Evolutionary conservation across 768 basidiomycete genomes (phyloP), one percentile per base, ranked within the genome.

Genomic region (Boletus fagicola): DNA sequence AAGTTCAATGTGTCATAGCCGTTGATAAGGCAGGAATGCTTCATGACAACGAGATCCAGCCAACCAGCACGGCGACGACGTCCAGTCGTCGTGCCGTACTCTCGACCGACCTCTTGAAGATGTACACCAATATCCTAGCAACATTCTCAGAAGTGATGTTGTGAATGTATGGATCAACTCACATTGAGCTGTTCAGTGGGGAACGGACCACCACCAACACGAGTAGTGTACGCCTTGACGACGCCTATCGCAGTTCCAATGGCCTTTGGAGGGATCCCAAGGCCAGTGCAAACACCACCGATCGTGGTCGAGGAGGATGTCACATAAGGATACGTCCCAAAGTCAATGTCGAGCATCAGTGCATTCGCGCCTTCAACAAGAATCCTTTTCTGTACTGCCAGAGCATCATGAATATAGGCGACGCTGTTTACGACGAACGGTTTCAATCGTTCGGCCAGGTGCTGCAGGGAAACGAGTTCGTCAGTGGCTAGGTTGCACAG

Each of bases 301-400:
- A 98, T 89, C 33, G 87, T 80, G 10, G 97, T 98, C 10, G 92
- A 86, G 0, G 93, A 95, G 11, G 94, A 96, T 0, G 97, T 99
- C 60, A 99, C 97, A 73, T 80, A 99, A 2, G 97, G 97, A 73
- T 99, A 99, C 5, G 97, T 99, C 28, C 97, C 97, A 68, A 90
- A 94, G 74, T 99, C 97, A 62, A 99, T 78, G 70, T 99, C 97
- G 56, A 99, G 87, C 97, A 99, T 97, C 58, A 98, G 78, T 2
- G 97, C 97, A 69, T 99, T 98, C 53, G 97, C 97, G 28, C 97
- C 97, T 72, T 99, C 97, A 56, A 98, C 91, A 33, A 99, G 85
- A 45, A 98, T 78, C 40, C 76, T 82, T 76, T 96, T 98, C 50
- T 85, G 83, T 13, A 82, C 72, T 4, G 81, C 75, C 54, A 98